phyloP scores from a whole-genome alignment of 2,329 filamentous ascomycete species.

The Allantophomopsis lycopodina region DNA sequence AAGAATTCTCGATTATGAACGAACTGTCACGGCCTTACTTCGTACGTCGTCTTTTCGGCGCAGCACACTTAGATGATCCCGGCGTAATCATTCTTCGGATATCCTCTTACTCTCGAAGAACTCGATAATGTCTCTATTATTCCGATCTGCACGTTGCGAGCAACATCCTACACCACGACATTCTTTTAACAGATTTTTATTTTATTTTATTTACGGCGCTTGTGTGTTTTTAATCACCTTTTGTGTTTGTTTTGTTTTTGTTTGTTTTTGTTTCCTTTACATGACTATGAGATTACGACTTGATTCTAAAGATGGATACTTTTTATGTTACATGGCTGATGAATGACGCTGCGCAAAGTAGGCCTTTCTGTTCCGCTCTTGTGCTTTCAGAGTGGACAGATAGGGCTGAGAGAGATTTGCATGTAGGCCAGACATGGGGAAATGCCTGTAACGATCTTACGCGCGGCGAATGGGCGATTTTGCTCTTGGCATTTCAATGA shows the following conservation, averaged over 20 bases:
- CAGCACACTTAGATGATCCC: constrained; percentile 1
- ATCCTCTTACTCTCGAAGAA: background rate
- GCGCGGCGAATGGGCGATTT: background rate
- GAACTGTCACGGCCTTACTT: constrained; percentile 1
- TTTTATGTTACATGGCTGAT: constrained; percentile 1
- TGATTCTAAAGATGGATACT: background rate
- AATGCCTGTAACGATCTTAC: constrained; percentile 1
- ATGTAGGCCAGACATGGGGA: background rate
- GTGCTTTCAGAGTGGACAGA: background rate
- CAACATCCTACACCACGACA: background rate
- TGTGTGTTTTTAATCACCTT: background rate
- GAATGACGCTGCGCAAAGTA: constrained; percentile 1
- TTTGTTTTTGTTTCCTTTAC: too few relatives aligned
- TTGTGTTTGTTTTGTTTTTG: too few relatives aligned
- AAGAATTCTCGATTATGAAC: background rate
- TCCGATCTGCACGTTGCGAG: too few relatives aligned
- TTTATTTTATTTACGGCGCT: background rate
- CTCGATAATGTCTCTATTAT: background rate
- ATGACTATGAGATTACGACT: constrained; percentile 1
- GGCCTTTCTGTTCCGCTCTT: background rate
- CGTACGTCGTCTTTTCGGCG: constrained; percentile 1
- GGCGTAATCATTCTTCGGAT: background rate
- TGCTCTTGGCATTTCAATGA: background rate
- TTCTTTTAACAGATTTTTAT: background rate
- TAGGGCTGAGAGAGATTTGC: background rate